Evolutionary conservation across 257 asterid genomes (phyloP).

Genomic region (Fraxinus quadrangulata): DNA sequence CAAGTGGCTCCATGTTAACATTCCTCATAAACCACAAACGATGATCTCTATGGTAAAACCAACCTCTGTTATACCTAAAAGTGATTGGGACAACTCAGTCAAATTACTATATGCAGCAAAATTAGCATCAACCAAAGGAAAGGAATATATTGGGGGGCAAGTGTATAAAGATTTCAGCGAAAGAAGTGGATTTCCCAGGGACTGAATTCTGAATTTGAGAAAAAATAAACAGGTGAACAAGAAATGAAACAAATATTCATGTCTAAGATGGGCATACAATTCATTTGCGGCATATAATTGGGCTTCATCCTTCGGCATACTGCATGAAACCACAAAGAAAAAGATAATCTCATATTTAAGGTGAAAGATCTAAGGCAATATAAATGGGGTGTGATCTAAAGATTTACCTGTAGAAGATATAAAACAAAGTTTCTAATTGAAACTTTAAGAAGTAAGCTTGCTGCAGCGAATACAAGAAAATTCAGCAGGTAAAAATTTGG

Average conservation of each 20-base stretch:
- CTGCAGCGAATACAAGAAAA: constrained; percentile 55
- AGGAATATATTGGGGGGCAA: background rate
- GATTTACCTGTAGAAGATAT: constrained; percentile 75
- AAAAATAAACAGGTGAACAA: constrained; percentile 8
- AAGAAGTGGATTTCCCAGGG: constrained; percentile 1
- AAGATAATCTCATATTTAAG: constrained; percentile 11
- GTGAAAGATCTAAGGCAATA: constrained; percentile 19
- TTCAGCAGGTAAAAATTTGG: constrained; percentile 34
- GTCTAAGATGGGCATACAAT: constrained; percentile 58
- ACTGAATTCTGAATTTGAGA: background rate
- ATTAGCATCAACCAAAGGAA: constrained; percentile 15
- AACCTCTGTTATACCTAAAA: constrained; percentile 83
- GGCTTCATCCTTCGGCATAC: constrained; percentile 99
- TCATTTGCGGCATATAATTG: constrained; percentile 92
- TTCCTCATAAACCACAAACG: constrained; percentile 75
- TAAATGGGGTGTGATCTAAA: constrained; percentile 19
- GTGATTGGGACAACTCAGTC: constrained; percentile 18
- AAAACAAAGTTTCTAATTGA: constrained; percentile 84
- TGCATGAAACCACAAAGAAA: constrained; percentile 43
- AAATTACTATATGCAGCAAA: constrained; percentile 17
- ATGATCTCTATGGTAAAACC: constrained; percentile 88
- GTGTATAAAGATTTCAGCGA: constrained; percentile 18
- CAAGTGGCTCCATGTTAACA: constrained; percentile 79
- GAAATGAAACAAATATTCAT: background rate
- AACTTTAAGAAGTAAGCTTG: constrained; percentile 83